Percentiles rank a stretch among this genome's conserved stretches.
phyloP scores from a whole-genome alignment of 2,329 filamentous ascomycete genomes.

The Emergomyces africanus region DNA sequence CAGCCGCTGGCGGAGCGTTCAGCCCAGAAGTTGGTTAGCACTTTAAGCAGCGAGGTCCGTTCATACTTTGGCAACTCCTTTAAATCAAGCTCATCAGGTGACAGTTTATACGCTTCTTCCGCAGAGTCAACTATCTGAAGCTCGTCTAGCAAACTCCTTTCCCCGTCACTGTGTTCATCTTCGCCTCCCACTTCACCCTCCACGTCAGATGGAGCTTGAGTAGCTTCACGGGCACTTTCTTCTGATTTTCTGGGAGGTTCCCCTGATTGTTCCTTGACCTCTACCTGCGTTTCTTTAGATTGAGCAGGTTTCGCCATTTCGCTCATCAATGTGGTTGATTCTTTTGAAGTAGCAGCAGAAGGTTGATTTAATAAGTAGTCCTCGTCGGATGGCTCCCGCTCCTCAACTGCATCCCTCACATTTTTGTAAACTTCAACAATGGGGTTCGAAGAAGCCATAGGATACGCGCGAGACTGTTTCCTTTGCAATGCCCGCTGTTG shows the following conservation, averaged over 20 bases:
- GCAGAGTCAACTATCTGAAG: conserved; percentile 39
- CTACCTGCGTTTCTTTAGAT: conserved; percentile 25
- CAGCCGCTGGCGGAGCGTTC: conserved; percentile 93
- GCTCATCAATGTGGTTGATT: conserved; percentile 10
- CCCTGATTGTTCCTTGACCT: conserved; percentile 17
- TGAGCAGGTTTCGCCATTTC: conserved; percentile 19
- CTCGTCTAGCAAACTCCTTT: conserved; percentile 56
- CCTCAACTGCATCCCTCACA: conserved; percentile 82
- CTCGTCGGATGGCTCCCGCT: conserved; percentile 56
- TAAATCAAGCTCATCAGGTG: conserved; percentile 43
- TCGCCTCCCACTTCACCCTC: conserved; percentile 61
- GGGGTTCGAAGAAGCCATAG: conserved; percentile 83
- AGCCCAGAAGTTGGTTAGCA: conserved; percentile 96
- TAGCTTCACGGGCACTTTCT: conserved; percentile 31
- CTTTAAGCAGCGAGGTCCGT: conserved; percentile 85
- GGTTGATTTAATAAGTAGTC: conserved; percentile 24
- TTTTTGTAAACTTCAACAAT: conserved; percentile 94
- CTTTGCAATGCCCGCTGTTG: conserved; percentile 64
- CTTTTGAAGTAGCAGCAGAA: conserved; percentile 6
- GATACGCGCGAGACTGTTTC: conserved; percentile 66
- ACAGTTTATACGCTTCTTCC: conserved; percentile 39
- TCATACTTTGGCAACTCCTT: conserved; percentile 83
- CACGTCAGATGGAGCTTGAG: conserved; percentile 47
- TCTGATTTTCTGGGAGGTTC: conserved; percentile 20
- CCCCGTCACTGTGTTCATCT: conserved; percentile 55